Percentiles rank a stretch among this genome's conserved stretches.
These are phyloP conservation scores for Solidago caesia DNA, from an alignment of 129 eudicot species.

Conservation along the genomic window DNA sequence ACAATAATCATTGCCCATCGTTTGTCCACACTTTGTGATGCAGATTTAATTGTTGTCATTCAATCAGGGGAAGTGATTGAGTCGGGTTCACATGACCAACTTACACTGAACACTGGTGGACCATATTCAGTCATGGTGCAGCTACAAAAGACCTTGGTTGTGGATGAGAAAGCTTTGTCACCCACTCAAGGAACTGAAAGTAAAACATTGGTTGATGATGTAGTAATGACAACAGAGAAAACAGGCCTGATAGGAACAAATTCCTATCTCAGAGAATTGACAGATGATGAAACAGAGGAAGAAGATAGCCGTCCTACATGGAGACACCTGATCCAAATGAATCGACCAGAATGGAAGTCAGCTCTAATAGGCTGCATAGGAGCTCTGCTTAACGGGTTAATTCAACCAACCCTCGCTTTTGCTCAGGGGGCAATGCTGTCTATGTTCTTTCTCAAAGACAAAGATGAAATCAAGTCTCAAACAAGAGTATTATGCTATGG, in stretches of 20 bases:
- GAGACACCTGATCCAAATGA: slow-evolving; percentile 59
- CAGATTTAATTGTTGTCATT: slow-evolving; percentile 58
- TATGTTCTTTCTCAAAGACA: slow-evolving; percentile 41
- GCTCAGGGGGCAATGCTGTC: slow-evolving; percentile 67
- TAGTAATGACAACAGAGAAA: slow-evolving; percentile 4
- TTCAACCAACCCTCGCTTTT: slow-evolving; percentile 56
- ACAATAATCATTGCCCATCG: slow-evolving; percentile 78
- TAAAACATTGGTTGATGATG: neutral
- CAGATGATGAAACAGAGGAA: slow-evolving; percentile 21
- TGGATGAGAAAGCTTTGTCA: neutral
- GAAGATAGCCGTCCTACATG: slow-evolving; percentile 55
- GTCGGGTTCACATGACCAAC: slow-evolving; percentile 59
- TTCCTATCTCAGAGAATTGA: neutral
- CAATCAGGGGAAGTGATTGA: slow-evolving; percentile 65
- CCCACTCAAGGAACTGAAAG: slow-evolving; percentile 14
- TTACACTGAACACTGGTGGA: slow-evolving; percentile 52
- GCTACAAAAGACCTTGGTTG: slow-evolving; percentile 48
- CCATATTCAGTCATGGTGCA: slow-evolving; percentile 65
- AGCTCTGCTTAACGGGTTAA: slow-evolving; percentile 52
- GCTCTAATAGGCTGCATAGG: slow-evolving; percentile 74
- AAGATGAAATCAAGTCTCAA: slow-evolving; percentile 44
- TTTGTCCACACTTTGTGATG: slow-evolving; percentile 62
- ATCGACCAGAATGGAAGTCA: slow-evolving; percentile 75
- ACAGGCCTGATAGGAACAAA: slow-evolving; percentile 10
- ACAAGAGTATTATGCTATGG: slow-evolving; percentile 26